Evolutionary conservation across 1,139 yeast genomes (phyloP), one percentile per base, ranked within the genome.

Genomic region (Suhomyces yuchorum): DNA sequence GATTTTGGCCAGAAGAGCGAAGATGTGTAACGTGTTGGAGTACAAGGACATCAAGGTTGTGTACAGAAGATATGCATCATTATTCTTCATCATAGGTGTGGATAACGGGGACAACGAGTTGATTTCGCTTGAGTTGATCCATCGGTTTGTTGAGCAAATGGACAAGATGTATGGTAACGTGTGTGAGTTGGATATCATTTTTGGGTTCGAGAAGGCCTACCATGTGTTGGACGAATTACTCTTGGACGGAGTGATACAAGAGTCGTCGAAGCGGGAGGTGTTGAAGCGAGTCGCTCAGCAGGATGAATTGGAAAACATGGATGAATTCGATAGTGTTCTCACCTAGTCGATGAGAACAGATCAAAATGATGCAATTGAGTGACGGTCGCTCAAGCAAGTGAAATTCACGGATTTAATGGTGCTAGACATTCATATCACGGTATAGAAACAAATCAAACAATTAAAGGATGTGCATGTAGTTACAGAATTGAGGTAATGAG

Each of bases 81-180:
- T 93, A 48, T 93, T 88, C 60, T 93, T 93, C 68, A 80, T 93
- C 43, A 87, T 90, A 40, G 97, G 97, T 0, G 82, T 92, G 40
- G 92, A 87, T 37, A 78, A 80, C 36, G 88, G 84, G 47, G 97
- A 89, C 61, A 95, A 95, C 63, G 99, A 93, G 65, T 76, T 95
- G 56, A 70, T 90, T 48, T 84, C 96, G 1, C 73, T 95, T 51
- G 99, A 95, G 60, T 75, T 87, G 26, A 85, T 95, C 46, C 99
- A 95, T 63, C 76, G 98, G 51, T 95, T 85, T 64, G 99, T 95
- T 43, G 99, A 95, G 66, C 91, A 89, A 58, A 90, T 93, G 96
- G 99, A 93, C 72, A 86, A 87, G 61, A 83, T 91, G 58, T 93
- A 89, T 62, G 98, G 97, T n/a, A 93, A 91, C 62, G 99, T 93